Evolutionary conservation across 768 basidiomycete species (phyloP).

Genomic region (Panus rudis): DNA sequence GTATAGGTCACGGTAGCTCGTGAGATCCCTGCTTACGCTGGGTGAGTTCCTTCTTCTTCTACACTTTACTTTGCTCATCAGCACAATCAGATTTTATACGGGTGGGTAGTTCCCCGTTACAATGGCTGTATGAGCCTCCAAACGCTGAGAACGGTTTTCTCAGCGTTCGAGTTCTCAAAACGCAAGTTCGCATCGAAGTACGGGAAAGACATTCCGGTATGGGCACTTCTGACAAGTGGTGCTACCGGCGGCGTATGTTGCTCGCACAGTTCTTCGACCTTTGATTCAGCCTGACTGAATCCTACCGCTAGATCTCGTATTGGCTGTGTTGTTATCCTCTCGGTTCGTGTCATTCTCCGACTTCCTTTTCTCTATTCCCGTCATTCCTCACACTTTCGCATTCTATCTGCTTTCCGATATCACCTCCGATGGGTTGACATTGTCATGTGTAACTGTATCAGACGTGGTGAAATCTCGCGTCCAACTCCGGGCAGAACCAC

Average conservation of each 20-base stretch:
- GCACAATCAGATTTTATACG: slow-evolving; percentile 53
- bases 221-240: slow-evolving; percentile 79
- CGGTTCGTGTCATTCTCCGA: slow-evolving; percentile 31
- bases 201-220: slow-evolving; percentile 68
- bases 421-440: background rate
- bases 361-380: background rate
- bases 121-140: background rate
- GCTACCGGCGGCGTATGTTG: slow-evolving; percentile 71
- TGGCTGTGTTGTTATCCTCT: slow-evolving; percentile 94
- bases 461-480: slow-evolving; percentile 91
- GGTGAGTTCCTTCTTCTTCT: slow-evolving; percentile 36
- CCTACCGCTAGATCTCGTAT: slow-evolving; percentile 58
- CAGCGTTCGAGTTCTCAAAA: slow-evolving; percentile 88
- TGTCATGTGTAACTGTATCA: slow-evolving; percentile 16
- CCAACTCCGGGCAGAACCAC: slow-evolving; percentile 72
- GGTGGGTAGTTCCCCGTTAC: slow-evolving; percentile 27
- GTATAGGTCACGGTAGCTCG: slow-evolving; percentile 77
- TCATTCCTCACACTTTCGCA: no score
- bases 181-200: slow-evolving; percentile 60
- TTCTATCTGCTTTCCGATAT: background rate
- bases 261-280: background rate
- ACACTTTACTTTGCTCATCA: background rate
- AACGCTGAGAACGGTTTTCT: background rate
- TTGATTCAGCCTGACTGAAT: background rate
- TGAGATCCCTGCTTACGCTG: slow-evolving; percentile 96